phyloP scores from a whole-genome alignment of 805 yeast genomes.

The Groenewaldozyma salmanticensis region DNA sequence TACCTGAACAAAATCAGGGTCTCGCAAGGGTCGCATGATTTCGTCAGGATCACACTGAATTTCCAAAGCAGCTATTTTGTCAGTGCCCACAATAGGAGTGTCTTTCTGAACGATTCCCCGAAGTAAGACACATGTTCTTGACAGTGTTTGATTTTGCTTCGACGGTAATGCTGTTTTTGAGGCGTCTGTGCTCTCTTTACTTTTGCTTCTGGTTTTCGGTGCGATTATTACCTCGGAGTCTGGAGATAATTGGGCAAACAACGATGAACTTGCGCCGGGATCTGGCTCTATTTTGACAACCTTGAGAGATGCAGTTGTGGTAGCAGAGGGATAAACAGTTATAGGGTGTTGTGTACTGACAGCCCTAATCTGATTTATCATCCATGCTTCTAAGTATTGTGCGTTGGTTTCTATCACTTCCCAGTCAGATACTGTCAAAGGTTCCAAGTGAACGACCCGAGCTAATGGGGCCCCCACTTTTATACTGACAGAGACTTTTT shows the following conservation, averaged over 20 bases:
- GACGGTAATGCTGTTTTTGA: background rate
- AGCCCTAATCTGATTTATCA: slow-evolving; percentile 73
- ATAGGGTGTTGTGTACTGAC: slow-evolving; percentile 50
- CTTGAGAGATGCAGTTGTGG: slow-evolving; percentile 47
- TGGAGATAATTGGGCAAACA: slow-evolving; percentile 46
- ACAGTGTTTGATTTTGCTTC: slow-evolving; percentile 6
- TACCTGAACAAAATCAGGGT: slow-evolving; percentile 25
- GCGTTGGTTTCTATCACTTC: slow-evolving; percentile 82
- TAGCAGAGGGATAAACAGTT: slow-evolving; percentile 60
- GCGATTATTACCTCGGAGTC: slow-evolving; percentile 68
- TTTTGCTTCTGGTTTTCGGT: slow-evolving; percentile 36
- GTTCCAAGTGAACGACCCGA: slow-evolving; percentile 63
- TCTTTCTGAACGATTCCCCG: slow-evolving; percentile 55
- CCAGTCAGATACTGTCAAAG: slow-evolving; percentile 75
- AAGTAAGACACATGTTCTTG: slow-evolving; percentile 31
- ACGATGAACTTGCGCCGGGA: slow-evolving; percentile 21
- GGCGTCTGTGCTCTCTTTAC: slow-evolving; percentile 15
- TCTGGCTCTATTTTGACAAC: slow-evolving; percentile 40
- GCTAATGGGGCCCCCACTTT: slow-evolving; percentile 37
- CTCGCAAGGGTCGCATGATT: slow-evolving; percentile 26
- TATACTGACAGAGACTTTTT: slow-evolving; percentile 35
- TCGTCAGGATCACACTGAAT: slow-evolving; percentile 39
- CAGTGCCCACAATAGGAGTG: slow-evolving; percentile 18
- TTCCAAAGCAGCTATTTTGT: slow-evolving; percentile 24
- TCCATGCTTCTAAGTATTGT: slow-evolving; percentile 57